Percentiles rank a stretch among this genome's conserved stretches.
These are phyloP conservation scores for Pholiota microspora DNA, from an alignment of 768 basidiomycete genomes.

Conservation along the genomic window DNA sequence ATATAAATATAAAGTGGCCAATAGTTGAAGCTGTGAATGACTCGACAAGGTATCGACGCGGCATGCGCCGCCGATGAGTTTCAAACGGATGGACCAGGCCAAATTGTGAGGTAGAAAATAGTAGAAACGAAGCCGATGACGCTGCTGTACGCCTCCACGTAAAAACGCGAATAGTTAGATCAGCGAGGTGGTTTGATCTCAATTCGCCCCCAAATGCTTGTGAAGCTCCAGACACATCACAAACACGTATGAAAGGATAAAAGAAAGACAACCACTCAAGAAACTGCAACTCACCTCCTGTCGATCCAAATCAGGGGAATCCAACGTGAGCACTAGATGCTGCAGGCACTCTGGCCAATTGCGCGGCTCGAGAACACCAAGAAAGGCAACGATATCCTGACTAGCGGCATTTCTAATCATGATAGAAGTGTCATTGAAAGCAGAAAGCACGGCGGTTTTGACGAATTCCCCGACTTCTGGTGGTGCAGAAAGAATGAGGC, in stretches of 20 bases:
- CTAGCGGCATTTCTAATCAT: conserved; percentile 95
- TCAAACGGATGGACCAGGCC: too few relatives aligned
- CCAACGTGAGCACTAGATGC: conserved; percentile 77
- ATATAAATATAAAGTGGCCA: not conserved
- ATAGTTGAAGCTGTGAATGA: not conserved
- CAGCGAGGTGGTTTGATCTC: not conserved
- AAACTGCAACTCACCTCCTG: conserved; percentile 81
- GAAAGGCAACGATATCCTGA: conserved; percentile 87
- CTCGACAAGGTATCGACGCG: not conserved
- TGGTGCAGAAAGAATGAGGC: conserved; percentile 67
- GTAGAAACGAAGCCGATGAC: too few relatives aligned
- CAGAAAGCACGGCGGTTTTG: conserved; percentile 73
- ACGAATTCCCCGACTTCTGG: conserved; percentile 69
- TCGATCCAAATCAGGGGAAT: conserved; percentile 67
- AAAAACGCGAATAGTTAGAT: too few relatives aligned
- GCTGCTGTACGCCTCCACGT: too few relatives aligned
- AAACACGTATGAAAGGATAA: not conserved
- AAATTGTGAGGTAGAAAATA: too few relatives aligned
- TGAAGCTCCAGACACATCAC: too few relatives aligned
- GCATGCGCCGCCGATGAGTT: not conserved
- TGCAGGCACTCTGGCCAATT: conserved; percentile 96
- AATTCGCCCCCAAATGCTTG: not conserved
- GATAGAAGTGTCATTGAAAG: conserved; percentile 76
- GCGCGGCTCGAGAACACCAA: conserved; percentile 83
- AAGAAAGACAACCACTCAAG: too few relatives aligned